Evolutionary conservation across 352 stramenopile genomes (phyloP), one percentile per base, ranked within the genome.

Genomic region (Phytophthora pini): DNA sequence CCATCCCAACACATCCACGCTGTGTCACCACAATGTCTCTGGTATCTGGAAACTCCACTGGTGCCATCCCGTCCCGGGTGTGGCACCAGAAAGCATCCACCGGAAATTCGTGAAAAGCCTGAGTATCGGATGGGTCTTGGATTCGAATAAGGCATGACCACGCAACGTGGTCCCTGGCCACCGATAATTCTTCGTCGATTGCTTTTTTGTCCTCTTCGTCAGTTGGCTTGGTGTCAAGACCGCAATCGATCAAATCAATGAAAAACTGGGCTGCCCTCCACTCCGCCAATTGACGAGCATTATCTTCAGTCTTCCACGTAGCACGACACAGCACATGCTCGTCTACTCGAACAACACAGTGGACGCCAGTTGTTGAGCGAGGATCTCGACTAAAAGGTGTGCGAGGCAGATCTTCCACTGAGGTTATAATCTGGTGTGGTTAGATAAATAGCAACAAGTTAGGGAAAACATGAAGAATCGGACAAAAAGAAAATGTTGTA

Each of bases 161-260:
- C 57, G 87, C 76, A 8, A 76, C 41, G 31, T 58, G 22, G 3
- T 45, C 44, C 11, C 10, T 41, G 29, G 36, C 6, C 29, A 45
- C 22, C 32, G 47, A 41, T 10, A 61, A 39, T 39, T 63, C 57
- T 11, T 45, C 52, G 13, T 79, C 61, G 12, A 84, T 56, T n/a
- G 68, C 43, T 39, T 86, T 79, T 26, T 76, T 82, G n/a, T 56
- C 29, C 45, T 65, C 63, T 15, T 56, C 63, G 7, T 84, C 66
- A 12, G 74, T 39, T 11, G 74, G 68, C 26, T 84, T 84, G 3
- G 80, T 72, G 49, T 87, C 72, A 34, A 92, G 68, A 4, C 78
- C 83, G 40, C 68, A 79, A 59, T 94, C 82, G 41, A 94, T 92
- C 44, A 94, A 62, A 61, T 92, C 78, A 46, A 80, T 61, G 5